Base-by-base conservation (phyloP, 2,329 filamentous ascomycete species). In the Cercospora beticola region DNA sequence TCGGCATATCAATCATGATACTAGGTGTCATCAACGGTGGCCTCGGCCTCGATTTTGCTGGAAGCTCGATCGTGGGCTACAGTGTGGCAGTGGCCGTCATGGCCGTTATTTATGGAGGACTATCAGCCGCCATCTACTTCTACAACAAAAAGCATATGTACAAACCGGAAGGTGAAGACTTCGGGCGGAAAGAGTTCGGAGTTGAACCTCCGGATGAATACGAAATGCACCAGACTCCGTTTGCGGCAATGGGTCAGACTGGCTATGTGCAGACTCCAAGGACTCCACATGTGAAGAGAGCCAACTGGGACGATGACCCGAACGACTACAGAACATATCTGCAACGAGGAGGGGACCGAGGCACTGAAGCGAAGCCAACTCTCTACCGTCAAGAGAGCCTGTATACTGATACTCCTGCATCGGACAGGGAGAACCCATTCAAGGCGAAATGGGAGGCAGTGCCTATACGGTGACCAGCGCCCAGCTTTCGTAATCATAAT, bases 31-130 rank as follows among this genome's bases (percentile, higher is more conserved):
- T 85, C 65, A 89, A 89, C 70, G 86, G 82, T 23, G 87, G 88
- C 70, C 77, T 88, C 5, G 88, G 88, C 26, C 88, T 89, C 74
- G 81, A 82, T 0, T 84, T 89, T 63, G 86, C 87, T 2, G 78
- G 84, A 14, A 84, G 85, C 64, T 52, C 64, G 4, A 64, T 63
- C 23, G 64, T 72, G 5, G 68, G 73, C 26, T 75, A 74, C 49
- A 70, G 64, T 30, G 62, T 71, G 46, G 73, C 70, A 26, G 72
- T 74, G 0, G 68, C 69, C 5, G 46, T 74, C 26, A 69, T 73
- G 65, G 68, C 58, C 6, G 57, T 75, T 31, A 64, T 73, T 18
- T 71, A 72, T 63, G 66, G 68, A 14, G 59, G 46, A 5, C 58
- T 72, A 21, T 59, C 68, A 14, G 52, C 62, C 3, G 56, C 70